phyloP scores from a whole-genome alignment of 441 rosid species.

The Croton setiger region DNA sequence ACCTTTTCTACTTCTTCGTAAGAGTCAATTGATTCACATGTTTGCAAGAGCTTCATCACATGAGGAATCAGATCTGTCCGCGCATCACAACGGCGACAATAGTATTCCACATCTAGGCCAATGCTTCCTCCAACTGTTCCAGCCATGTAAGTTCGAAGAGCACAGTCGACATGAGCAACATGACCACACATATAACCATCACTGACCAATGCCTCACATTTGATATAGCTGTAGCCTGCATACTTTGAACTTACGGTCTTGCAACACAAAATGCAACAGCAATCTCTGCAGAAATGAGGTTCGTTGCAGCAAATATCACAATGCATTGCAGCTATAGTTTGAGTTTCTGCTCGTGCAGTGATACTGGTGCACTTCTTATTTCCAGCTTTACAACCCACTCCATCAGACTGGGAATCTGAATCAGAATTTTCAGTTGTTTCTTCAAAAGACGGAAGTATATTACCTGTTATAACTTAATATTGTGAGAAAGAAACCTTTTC shows the following conservation, averaged over 20 bases:
- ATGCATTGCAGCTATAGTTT: slow-evolving; percentile 38
- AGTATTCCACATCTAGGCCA: slow-evolving; percentile 87
- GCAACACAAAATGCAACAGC: slow-evolving; percentile 88
- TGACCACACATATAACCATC: slow-evolving; percentile 68
- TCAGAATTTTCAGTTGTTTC: slow-evolving; percentile 35
- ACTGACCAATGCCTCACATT: slow-evolving; percentile 57
- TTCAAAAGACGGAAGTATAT: slow-evolving; percentile 26
- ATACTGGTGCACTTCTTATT: slow-evolving; percentile 60
- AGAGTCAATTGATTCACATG: slow-evolving; percentile 54
- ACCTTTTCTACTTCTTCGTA: slow-evolving; percentile 54
- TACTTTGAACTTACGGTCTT: slow-evolving; percentile 41
- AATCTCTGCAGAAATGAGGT: slow-evolving; percentile 67
- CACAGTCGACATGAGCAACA: slow-evolving; percentile 80
- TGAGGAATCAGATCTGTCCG: slow-evolving; percentile 65
- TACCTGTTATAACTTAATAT: slow-evolving; percentile 29
- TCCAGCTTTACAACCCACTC: slow-evolving; percentile 64
- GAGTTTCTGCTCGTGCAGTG: slow-evolving; percentile 27
- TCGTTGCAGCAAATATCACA: slow-evolving; percentile 86
- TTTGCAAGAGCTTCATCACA: slow-evolving; percentile 46
- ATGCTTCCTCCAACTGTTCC: slow-evolving; percentile 88
- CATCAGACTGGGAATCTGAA: slow-evolving; percentile 34
- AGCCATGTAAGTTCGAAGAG: slow-evolving; percentile 78
- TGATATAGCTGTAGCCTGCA: slow-evolving; percentile 67
- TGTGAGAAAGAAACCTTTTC: slow-evolving; percentile 12
- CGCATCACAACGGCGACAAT: slow-evolving; percentile 81